A percentile compares a stretch with the other conserved stretches of the same genome.
Evolutionary conservation across 169 alveolate genomes (phyloP).

Genomic region (Amoebophrya sp.): DNA sequence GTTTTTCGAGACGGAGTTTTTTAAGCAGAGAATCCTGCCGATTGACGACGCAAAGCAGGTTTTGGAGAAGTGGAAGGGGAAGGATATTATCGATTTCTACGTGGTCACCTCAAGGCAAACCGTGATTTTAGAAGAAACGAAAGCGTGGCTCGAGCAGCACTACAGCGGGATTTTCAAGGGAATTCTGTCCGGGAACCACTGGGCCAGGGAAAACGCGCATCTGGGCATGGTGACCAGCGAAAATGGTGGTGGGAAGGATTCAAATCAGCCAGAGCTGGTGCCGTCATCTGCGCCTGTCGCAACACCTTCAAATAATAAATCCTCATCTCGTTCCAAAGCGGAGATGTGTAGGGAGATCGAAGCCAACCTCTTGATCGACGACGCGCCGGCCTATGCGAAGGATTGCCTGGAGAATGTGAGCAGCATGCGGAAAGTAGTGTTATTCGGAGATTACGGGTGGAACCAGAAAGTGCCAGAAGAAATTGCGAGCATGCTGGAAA

Average conservation of each 20-base stretch:
- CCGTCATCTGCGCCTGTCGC: too few relatives aligned
- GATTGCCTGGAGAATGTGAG: not conserved
- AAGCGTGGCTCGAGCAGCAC: not conserved
- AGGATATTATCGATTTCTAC: not conserved
- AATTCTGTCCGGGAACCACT: not conserved
- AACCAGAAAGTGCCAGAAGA: not conserved
- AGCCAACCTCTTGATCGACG: slow-evolving; percentile 15
- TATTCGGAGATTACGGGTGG: not conserved
- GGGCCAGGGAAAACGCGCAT: not conserved
- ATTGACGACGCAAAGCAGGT: not conserved
- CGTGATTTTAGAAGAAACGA: not conserved
- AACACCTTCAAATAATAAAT: too few relatives aligned
- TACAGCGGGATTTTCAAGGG: not conserved
- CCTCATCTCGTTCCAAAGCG: not conserved
- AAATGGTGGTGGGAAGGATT: too few relatives aligned
- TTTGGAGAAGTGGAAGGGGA: not conserved
- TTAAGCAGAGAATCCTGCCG: not conserved
- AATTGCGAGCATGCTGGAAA: not conserved
- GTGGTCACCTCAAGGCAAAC: not conserved
- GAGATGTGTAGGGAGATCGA: not conserved
- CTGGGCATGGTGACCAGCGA: not conserved
- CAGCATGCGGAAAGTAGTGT: not conserved
- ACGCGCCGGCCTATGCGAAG: not conserved
- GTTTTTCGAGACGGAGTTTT: not conserved
- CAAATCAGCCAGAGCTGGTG: too few relatives aligned